These are phyloP conservation scores for Paraurostyla sp. DNA, from an alignment of 73 alveolate species.

Conservation along the genomic window DNA sequence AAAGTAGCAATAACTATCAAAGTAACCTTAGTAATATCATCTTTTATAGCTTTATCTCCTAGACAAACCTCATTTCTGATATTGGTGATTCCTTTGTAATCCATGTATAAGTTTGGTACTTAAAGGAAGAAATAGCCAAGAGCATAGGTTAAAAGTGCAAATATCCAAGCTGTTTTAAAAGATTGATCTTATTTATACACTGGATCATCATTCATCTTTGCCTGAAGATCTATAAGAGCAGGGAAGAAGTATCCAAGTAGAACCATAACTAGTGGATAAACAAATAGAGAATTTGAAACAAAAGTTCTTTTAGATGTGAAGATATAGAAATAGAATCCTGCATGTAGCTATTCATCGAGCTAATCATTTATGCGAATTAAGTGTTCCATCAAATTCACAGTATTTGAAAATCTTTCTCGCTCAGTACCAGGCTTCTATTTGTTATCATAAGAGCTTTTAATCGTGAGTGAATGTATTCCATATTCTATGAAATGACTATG, in stretches of 20 bases:
- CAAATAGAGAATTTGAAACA: slow-evolving; percentile 15
- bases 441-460: background rate
- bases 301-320: slow-evolving; percentile 24
- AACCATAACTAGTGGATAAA: slow-evolving; percentile 40
- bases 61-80: slow-evolving; percentile 13
- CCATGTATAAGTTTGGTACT: background rate
- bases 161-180: background rate
- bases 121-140: slow-evolving; percentile 21
- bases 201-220: background rate
- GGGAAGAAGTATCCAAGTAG: slow-evolving; percentile 18
- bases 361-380: slow-evolving; percentile 34
- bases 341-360: slow-evolving; percentile 68
- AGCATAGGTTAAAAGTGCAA: slow-evolving; percentile 3
- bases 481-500: slow-evolving; percentile 53
- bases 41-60: background rate
- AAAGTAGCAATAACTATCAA: background rate
- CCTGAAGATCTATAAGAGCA: background rate
- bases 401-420: background rate
- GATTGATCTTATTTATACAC: background rate
- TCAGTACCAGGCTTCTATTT: slow-evolving; percentile 36
- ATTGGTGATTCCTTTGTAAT: slow-evolving; percentile 10
- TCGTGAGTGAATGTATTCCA: slow-evolving; percentile 56
- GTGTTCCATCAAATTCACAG: slow-evolving; percentile 17
- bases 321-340: slow-evolving; percentile 66
- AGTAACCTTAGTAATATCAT: background rate